These are phyloP conservation scores for Aureobasidium sp. DNA, from an alignment of 2,329 filamentous ascomycete genomes.

Conservation along the genomic window DNA sequence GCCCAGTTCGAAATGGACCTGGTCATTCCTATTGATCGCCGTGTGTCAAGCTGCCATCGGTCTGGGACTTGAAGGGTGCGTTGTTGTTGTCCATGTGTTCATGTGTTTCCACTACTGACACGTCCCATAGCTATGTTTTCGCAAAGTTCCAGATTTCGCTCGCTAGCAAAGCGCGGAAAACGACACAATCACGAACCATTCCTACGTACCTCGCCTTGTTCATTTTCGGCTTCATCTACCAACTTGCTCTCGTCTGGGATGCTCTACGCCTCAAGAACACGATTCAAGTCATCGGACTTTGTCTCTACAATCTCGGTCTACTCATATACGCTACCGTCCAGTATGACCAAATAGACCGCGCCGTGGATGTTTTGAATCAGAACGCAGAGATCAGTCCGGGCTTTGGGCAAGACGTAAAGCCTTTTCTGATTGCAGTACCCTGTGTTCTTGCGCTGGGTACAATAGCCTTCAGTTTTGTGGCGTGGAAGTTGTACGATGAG, in stretches of 20 bases:
- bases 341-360: constrained; percentile 77
- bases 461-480: constrained; percentile 62
- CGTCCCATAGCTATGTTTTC: constrained; percentile 67
- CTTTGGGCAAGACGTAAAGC: constrained; percentile 57
- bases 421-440: constrained; percentile 78
- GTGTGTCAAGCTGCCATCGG: constrained; percentile 70
- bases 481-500: constrained; percentile 96
- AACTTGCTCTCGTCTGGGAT: constrained; percentile 84
- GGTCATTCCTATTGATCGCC: constrained; percentile 69
- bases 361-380: constrained; percentile 48
- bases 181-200: constrained; percentile 54
- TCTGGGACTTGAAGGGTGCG: constrained; percentile 79
- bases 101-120: neutral
- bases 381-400: constrained; percentile 29
- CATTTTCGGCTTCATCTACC: constrained; percentile 94
- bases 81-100: constrained; percentile 17
- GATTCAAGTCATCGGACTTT: constrained; percentile 94
- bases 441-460: constrained; percentile 72
- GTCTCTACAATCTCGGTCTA: constrained; percentile 83
- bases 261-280: constrained; percentile 93
- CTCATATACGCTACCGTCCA: constrained; percentile 91
- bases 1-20: constrained; percentile 80
- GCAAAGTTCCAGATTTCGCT: constrained; percentile 67
- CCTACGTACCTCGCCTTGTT: constrained; percentile 94
- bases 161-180: constrained; percentile 27